These are phyloP conservation scores for Pseudonectria buxi DNA, from an alignment of 2,329 filamentous ascomycete species.

Conservation along the genomic window DNA sequence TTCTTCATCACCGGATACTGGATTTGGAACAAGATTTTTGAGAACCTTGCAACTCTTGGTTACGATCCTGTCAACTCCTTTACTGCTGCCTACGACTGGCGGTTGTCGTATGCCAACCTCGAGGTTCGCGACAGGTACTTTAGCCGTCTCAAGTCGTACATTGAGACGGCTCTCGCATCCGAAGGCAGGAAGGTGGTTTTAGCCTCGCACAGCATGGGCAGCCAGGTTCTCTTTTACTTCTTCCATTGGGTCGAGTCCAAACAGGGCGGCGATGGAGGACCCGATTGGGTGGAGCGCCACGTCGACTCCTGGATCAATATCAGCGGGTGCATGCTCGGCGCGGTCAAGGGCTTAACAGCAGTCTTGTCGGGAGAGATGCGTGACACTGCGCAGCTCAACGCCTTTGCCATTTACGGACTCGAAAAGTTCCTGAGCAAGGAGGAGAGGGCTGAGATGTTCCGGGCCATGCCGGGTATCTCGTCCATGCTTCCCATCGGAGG, in stretches of 20 bases:
- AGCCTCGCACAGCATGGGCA: conserved; percentile 95
- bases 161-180: conserved; percentile 73
- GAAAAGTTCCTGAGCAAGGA: conserved; percentile 91
- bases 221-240: conserved; percentile 83
- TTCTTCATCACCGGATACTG: conserved; percentile 91
- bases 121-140: conserved; percentile 93
- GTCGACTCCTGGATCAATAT: conserved; percentile 98
- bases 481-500: conserved; percentile 96
- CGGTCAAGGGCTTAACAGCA: conserved; percentile 83
- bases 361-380: conserved; percentile 96
- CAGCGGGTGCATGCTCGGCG: conserved; percentile 94
- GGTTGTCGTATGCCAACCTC: conserved; percentile 81
- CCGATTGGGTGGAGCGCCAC: conserved; percentile 82
- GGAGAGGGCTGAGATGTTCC: conserved; percentile 88
- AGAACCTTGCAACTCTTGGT: conserved; percentile 91
- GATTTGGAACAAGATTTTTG: conserved; percentile 99
- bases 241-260: conserved; percentile 74
- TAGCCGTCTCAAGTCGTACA: conserved; percentile 79
- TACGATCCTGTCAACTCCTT: conserved; percentile 80
- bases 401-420: conserved; percentile 92
- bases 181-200: conserved; percentile 75
- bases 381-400: conserved; percentile 91
- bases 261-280: conserved; percentile 71
- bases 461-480: conserved; percentile 92
- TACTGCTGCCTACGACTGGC: conserved; percentile 80